phyloP scores from a whole-genome alignment of 768 basidiomycete species.

The Mycena metata region DNA sequence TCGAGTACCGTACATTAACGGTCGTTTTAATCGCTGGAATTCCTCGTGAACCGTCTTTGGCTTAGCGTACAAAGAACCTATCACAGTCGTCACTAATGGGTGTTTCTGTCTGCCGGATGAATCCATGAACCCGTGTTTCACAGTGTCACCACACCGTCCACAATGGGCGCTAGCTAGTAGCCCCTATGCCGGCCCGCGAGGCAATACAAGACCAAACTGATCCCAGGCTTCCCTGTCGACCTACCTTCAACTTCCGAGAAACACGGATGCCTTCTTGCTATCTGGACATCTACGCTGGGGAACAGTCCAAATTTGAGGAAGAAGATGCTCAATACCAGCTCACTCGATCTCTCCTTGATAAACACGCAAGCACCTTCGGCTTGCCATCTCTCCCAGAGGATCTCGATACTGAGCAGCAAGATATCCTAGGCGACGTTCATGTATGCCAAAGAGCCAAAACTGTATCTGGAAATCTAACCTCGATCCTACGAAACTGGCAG shows the following conservation, averaged over 20 bases:
- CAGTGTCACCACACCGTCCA: no score
- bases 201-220: slow-evolving; percentile 11
- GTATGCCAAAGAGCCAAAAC: slow-evolving; percentile 39
- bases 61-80: no score
- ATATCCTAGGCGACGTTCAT: slow-evolving; percentile 55
- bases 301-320: slow-evolving; percentile 44
- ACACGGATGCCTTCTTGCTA: slow-evolving; percentile 42
- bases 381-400: slow-evolving; percentile 54
- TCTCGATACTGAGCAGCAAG: slow-evolving; percentile 58
- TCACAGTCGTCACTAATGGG: no score
- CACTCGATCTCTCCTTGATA: slow-evolving; percentile 50
- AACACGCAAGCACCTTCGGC: slow-evolving; percentile 57
- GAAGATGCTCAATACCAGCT: slow-evolving; percentile 48
- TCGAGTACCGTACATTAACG: no score
- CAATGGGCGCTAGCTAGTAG: no score
- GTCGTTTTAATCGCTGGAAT: no score
- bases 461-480: slow-evolving; percentile 32
- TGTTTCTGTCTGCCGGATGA: no score
- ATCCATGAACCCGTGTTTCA: no score
- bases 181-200: no score
- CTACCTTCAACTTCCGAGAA: slow-evolving; percentile 2
- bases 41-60: no score
- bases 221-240: background rate
- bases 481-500: slow-evolving; percentile 34
- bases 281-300: slow-evolving; percentile 61